A percentile compares a stretch with the other conserved stretches of the same genome.
Evolutionary conservation across 768 basidiomycete genomes (phyloP).

Genomic region (Amanita pseudoporphyria): DNA sequence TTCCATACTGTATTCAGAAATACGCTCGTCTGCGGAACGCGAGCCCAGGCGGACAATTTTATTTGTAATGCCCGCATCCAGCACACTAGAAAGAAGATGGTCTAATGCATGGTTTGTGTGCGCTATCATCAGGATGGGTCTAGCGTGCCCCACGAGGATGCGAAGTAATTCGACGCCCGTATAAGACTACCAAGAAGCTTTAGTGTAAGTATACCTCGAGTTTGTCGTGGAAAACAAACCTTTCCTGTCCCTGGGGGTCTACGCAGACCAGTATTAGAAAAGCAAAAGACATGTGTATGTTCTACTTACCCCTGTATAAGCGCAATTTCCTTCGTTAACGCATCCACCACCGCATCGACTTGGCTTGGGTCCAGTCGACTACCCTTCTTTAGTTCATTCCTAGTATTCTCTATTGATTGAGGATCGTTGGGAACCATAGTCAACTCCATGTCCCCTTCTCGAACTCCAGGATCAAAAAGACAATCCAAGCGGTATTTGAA

Average conservation of each 20-base stretch:
- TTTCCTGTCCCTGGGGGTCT: slow-evolving; percentile 79
- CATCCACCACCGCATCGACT: slow-evolving; percentile 55
- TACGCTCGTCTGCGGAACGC: slow-evolving; percentile 49
- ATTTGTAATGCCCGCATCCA: slow-evolving; percentile 54
- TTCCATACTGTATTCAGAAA: slow-evolving; percentile 53
- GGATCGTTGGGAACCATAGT: slow-evolving; percentile 36
- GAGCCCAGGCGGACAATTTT: slow-evolving; percentile 63
- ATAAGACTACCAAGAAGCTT: slow-evolving; percentile 33
- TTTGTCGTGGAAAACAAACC: slow-evolving; percentile 24
- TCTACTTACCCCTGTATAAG: slow-evolving; percentile 59
- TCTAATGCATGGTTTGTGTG: slow-evolving; percentile 80
- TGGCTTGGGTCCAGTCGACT: slow-evolving; percentile 66
- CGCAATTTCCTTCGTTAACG: slow-evolving; percentile 47
- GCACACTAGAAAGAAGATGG: slow-evolving; percentile 54
- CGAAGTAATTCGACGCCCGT: slow-evolving; percentile 64
- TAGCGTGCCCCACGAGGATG: slow-evolving; percentile 42
- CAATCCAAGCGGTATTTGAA: slow-evolving; percentile 49
- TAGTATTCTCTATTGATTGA: slow-evolving; percentile 26
- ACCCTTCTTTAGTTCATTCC: slow-evolving; percentile 1
- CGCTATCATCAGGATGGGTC: slow-evolving; percentile 45
- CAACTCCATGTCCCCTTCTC: slow-evolving; percentile 29
- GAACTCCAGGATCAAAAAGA: slow-evolving; percentile 35
- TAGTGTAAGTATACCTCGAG: slow-evolving; percentile 6
- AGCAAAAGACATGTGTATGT: not conserved
- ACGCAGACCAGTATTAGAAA: not conserved